Conservation (phyloP, 2,329 filamentous ascomycete genomes). For the Aspergillus ustus region DNA sequence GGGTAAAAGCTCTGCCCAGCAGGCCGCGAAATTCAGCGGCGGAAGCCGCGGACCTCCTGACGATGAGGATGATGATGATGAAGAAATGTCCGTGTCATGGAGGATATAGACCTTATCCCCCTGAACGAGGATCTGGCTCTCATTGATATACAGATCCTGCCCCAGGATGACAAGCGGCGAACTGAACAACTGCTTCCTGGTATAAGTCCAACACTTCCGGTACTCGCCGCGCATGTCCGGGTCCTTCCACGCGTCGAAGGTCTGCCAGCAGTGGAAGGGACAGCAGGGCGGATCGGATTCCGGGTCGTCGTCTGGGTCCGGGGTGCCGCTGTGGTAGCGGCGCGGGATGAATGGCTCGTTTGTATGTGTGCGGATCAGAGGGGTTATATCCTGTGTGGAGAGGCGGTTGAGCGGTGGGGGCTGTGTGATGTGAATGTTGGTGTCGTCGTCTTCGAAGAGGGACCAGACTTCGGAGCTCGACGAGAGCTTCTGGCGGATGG, state of each 20-base stretch:
- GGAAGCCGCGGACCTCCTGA: too few species aligned
- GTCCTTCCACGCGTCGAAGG: neutral
- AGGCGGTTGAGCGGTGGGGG: neutral
- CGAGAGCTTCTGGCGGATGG: neutral
- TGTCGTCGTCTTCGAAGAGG: neutral
- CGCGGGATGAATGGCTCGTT: neutral
- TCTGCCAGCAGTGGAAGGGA: neutral
- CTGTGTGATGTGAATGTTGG: neutral
- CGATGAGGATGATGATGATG: too few species aligned
- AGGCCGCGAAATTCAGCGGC: neutral
- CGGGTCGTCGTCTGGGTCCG: neutral
- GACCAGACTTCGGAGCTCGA: neutral
- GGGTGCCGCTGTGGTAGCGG: too few species aligned
- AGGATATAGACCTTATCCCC: neutral
- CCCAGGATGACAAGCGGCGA: neutral
- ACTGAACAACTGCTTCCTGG: neutral
- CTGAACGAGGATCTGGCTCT: neutral
- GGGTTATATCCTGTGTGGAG: neutral
- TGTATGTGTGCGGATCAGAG: neutral
- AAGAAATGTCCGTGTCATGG: neutral
- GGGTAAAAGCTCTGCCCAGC: neutral
- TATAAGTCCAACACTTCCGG: neutral
- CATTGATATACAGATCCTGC: neutral
- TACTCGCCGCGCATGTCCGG: neutral
- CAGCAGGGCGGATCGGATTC: neutral